Evolutionary conservation across 192 early-diverging fungal genomes (phyloP).

Genomic region (Backusella mclennaniae): DNA sequence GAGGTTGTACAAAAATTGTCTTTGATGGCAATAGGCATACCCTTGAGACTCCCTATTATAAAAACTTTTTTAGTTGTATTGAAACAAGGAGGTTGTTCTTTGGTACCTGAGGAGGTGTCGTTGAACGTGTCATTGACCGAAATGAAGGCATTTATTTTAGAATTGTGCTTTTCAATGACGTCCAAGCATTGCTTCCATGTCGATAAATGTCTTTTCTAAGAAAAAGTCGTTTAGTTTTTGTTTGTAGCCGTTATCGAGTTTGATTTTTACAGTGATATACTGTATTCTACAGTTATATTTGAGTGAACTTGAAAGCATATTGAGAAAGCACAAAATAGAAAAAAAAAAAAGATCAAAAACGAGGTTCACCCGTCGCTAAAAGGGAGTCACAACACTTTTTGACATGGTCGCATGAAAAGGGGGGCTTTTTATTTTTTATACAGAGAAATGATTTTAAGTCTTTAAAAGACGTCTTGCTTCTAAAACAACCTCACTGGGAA

Average conservation of each 20-base stretch:
- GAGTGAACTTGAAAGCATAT: conserved; percentile 2
- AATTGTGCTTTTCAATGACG: conserved; percentile 36
- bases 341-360: not conserved
- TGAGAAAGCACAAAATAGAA: not conserved
- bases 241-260: not conserved
- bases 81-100: not conserved
- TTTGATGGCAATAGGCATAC: conserved; percentile 73
- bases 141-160: conserved; percentile 43
- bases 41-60: conserved; percentile 49
- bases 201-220: not conserved
- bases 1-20: conserved; percentile 71
- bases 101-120: not conserved
- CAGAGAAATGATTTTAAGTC: not conserved
- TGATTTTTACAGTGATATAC: not conserved
- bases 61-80: not conserved
- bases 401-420: not conserved
- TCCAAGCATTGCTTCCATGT: conserved; percentile 21
- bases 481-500: not conserved
- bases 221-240: not conserved
- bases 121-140: conserved; percentile 24
- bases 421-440: too few species aligned
- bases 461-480: not conserved
- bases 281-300: not conserved
- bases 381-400: not conserved
- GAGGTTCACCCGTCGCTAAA: not conserved